Percentiles rank a stretch among this genome's conserved stretches.
These are phyloP conservation scores for Colletotrichum agaves DNA, from an alignment of 2,329 filamentous ascomycete genomes.

Conservation along the genomic window DNA sequence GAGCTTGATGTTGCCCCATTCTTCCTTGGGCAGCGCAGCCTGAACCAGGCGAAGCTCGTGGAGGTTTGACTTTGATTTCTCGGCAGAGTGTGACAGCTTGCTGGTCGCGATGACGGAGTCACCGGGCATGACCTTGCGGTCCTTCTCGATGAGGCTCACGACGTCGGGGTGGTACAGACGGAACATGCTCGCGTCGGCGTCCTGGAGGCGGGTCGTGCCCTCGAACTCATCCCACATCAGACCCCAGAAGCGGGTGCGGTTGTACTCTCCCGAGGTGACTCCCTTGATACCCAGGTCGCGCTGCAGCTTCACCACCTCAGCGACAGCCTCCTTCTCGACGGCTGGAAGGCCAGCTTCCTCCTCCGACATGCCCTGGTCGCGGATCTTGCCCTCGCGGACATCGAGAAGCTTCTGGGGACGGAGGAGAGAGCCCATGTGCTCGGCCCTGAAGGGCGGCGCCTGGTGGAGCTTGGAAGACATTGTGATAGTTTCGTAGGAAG, in stretches of 20 bases:
- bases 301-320: constrained; percentile 75
- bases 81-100: constrained; percentile 57
- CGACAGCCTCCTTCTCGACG: constrained; percentile 73
- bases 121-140: constrained; percentile 65
- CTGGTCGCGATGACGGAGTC: constrained; percentile 63
- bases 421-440: constrained; percentile 79
- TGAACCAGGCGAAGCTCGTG: constrained; percentile 62
- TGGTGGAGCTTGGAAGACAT: constrained; percentile 33
- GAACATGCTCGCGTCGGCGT: constrained; percentile 63
- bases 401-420: constrained; percentile 68
- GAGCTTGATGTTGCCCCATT: constrained; percentile 64
- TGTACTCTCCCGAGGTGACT: constrained; percentile 77
- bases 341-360: constrained; percentile 66
- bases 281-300: constrained; percentile 72
- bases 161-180: constrained; percentile 66
- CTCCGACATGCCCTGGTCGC: constrained; percentile 55
- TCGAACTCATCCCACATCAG: constrained; percentile 65
- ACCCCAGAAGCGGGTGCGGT: constrained; percentile 62
- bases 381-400: constrained; percentile 65
- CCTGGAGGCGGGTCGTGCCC: constrained; percentile 59
- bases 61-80: constrained; percentile 57
- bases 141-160: constrained; percentile 63
- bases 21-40: constrained; percentile 55
- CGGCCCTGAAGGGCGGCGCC: constrained; percentile 74
- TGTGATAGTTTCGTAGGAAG: too few relatives aligned